A percentile compares a stretch with the other conserved stretches of the same genome.
These are phyloP conservation scores for Penicillium sclerotiorum DNA, from an alignment of 2,329 filamentous ascomycete genomes.

Conservation along the genomic window DNA sequence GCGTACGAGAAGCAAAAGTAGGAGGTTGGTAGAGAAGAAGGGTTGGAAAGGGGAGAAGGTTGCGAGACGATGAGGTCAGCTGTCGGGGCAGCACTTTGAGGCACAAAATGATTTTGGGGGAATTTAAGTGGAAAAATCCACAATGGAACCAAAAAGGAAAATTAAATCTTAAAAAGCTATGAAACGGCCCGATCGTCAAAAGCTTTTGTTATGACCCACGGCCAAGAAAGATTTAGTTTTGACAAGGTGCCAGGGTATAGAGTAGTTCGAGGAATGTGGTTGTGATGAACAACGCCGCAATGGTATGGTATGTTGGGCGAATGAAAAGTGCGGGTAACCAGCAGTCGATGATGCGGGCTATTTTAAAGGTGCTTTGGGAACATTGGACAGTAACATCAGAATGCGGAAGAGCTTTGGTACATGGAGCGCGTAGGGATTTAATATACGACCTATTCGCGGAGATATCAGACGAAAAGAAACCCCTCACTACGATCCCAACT, in stretches of 20 bases:
- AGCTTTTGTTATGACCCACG: conserved; percentile 40
- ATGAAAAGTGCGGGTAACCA: conserved; percentile 8
- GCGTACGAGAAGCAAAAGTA: not conserved
- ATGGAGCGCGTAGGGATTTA: too few species aligned
- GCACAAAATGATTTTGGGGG: too few species aligned
- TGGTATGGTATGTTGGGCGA: conserved; percentile 12
- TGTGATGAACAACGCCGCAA: conserved; percentile 11
- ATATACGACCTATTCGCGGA: too few species aligned
- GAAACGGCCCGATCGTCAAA: conserved; percentile 11
- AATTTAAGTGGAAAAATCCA: not conserved
- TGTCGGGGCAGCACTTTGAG: conserved; percentile 9
- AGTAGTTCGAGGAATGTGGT: conserved; percentile 29
- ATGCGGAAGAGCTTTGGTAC: too few species aligned
- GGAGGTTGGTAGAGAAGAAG: conserved; percentile 16
- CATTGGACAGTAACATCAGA: conserved; percentile 16
- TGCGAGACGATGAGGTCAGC: conserved; percentile 28
- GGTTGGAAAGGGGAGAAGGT: conserved; percentile 23
- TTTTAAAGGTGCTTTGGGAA: too few species aligned
- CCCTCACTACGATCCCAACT: too few species aligned
- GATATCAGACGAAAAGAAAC: too few species aligned
- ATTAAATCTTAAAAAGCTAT: conserved; percentile 6
- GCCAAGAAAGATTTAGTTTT: not conserved
- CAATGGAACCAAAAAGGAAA: not conserved
- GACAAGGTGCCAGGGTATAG: too few species aligned
- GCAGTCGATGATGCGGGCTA: conserved; percentile 23